phyloP scores from a whole-genome alignment of 352 stramenopile genomes.

The Phytophthora tentaculata region DNA sequence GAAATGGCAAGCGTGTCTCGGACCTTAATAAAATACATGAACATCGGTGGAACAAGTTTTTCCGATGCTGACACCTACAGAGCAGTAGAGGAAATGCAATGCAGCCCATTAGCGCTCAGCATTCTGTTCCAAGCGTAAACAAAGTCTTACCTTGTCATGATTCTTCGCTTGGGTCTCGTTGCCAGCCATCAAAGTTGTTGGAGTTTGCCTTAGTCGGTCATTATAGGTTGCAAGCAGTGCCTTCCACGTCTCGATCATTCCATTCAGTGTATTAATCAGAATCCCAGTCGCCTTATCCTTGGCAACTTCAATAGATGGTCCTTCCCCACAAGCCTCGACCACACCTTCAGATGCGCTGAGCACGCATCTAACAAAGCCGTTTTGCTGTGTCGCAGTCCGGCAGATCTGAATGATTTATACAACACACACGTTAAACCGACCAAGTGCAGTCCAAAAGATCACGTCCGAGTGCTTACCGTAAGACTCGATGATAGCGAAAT shows the following conservation, averaged over 20 bases:
- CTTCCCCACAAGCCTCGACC: slow-evolving; percentile 38
- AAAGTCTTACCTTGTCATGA: slow-evolving; percentile 35
- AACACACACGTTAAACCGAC: slow-evolving; percentile 9
- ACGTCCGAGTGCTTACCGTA: slow-evolving; percentile 24
- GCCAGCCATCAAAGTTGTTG: slow-evolving; percentile 67
- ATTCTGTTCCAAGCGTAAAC: background rate
- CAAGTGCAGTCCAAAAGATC: slow-evolving; percentile 3
- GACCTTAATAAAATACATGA: slow-evolving; percentile 69
- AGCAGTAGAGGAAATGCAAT: background rate
- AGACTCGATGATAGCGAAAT: slow-evolving; percentile 35
- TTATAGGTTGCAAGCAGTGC: slow-evolving; percentile 55
- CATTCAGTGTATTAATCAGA: slow-evolving; percentile 46
- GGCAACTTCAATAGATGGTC: slow-evolving; percentile 38
- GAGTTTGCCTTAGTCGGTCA: slow-evolving; percentile 44
- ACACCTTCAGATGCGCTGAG: slow-evolving; percentile 43
- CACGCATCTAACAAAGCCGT: slow-evolving; percentile 37
- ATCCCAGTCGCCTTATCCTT: slow-evolving; percentile 39
- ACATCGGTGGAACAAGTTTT: slow-evolving; percentile 43
- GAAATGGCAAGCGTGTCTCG: slow-evolving; percentile 52
- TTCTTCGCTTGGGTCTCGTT: slow-evolving; percentile 68
- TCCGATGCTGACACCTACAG: slow-evolving; percentile 38
- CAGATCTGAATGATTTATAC: slow-evolving; percentile 27
- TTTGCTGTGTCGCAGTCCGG: slow-evolving; percentile 25
- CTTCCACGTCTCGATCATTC: slow-evolving; percentile 59
- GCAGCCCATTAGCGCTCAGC: slow-evolving; percentile 5